Evolutionary conservation across 768 basidiomycete genomes (phyloP).

Genomic region (Rubroboletus pulcherrimus): DNA sequence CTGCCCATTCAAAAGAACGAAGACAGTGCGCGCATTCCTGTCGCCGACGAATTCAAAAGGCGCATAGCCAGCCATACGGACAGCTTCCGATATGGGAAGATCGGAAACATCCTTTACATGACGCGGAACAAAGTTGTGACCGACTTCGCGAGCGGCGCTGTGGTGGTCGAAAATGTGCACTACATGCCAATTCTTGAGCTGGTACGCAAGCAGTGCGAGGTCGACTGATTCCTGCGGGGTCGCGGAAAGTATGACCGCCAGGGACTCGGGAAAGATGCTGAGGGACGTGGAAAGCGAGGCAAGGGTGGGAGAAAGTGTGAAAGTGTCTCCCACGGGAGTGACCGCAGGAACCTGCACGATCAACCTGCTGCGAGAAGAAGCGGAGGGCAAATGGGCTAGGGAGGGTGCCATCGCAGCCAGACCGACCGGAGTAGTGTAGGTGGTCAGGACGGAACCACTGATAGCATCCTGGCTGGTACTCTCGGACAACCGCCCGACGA

Average conservation of each 20-base stretch:
- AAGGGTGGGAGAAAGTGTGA: conserved; percentile 76
- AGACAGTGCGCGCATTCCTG: conserved; percentile 52
- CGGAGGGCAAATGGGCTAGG: conserved; percentile 64
- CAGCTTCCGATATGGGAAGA: conserved; percentile 42
- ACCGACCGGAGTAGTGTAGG: conserved; percentile 81
- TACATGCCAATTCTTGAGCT: conserved; percentile 60
- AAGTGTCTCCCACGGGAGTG: conserved; percentile 57
- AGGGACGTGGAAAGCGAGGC: conserved; percentile 60
- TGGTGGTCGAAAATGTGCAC: conserved; percentile 91
- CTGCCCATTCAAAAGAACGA: conserved; percentile 76
- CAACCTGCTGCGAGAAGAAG: conserved; percentile 61
- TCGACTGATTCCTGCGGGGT: conserved; percentile 81
- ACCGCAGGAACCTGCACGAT: conserved; percentile 82
- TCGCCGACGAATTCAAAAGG: conserved; percentile 77
- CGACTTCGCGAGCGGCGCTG: conserved; percentile 71
- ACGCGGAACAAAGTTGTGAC: conserved; percentile 46
- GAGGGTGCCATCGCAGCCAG: conserved; percentile 80
- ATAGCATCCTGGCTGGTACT: conserved; percentile 68
- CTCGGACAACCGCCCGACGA: conserved; percentile 77
- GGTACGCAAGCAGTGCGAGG: conserved; percentile 74
- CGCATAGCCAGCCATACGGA: conserved; percentile 60
- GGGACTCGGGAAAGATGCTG: conserved; percentile 56
- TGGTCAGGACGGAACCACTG: conserved; percentile 60
- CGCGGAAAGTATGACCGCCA: conserved; percentile 77
- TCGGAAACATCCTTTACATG: conserved; percentile 28